Base-by-base conservation (phyloP, 2,329 filamentous ascomycete genomes). In the Fusarium pseudocircinatum region DNA sequence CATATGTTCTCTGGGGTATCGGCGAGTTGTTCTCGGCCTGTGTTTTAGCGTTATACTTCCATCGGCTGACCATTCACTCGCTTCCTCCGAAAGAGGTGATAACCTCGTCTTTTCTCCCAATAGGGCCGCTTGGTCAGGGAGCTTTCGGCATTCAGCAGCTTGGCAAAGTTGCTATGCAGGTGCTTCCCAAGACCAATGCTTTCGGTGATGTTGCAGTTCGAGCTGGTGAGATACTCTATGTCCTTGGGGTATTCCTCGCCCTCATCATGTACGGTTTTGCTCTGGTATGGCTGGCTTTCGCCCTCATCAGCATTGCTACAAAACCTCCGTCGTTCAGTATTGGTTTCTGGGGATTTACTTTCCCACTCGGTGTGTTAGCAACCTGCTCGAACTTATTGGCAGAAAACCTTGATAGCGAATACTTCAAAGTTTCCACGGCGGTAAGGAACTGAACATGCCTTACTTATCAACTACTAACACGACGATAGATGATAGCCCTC, bases 1-100 rank as follows among this genome's bases (percentile, higher is more conserved):
- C 86, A 7, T 94, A 93, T 77, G 83, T 93, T 22, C 87, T 94
- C 72, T 93, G 90, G 90, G 91, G 91, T 1, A 88, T 90, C 64
- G 89, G 90, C 9, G 85, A 83, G 74, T 80, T 80, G 39, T 84
- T 94, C 57, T 88, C 91, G 4, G 87, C 91, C 79, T 85, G 87
- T 46, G 87, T 93, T 26, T 82, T 93, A 32, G 89, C 89, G 16
- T 87, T 94, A 42, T 94, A 94, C 80, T 93, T 92, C 77, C 89
- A 92, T 67, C 89, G 92, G 16, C 84, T 94, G 15, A 90, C 89
- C 8, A 79, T 93, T 6, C 88, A 93, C 80, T 89, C 90, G 43
- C 84, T 93, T 20, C 91, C 91, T 1, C 87, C 90, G 3, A 85
- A 88, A 54, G 92, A 93, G 77, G 88, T 90, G 62, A 90, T 93